phyloP scores from a whole-genome alignment of 2,329 filamentous ascomycete species.

The Torrubiella hemipterigena region DNA sequence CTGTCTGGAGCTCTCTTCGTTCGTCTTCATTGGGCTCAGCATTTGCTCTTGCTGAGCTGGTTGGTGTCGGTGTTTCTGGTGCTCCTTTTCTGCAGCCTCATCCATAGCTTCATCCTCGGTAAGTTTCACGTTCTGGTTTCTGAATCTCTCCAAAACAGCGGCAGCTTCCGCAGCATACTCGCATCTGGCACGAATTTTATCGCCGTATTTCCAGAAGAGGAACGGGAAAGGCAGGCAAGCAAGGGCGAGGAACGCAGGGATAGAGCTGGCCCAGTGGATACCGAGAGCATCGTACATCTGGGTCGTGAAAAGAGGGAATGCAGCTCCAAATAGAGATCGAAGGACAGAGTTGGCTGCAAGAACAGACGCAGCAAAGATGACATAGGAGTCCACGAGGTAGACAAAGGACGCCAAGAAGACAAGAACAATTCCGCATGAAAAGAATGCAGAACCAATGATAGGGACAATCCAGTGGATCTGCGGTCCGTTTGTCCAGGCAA shows the following conservation, averaged over 20 bases:
- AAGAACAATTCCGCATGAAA: conserved; percentile 46
- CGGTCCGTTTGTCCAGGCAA: conserved; percentile 50
- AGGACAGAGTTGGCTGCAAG: conserved; percentile 62
- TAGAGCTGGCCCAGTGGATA: conserved; percentile 62
- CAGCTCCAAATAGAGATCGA: conserved; percentile 59
- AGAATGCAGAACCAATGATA: conserved; percentile 27
- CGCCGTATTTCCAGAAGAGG: conserved; percentile 63
- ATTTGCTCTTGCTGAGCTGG: too few relatives aligned
- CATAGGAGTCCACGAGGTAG: conserved; percentile 57
- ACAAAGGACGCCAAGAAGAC: conserved; percentile 56
- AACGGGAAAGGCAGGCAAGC: conserved; percentile 64
- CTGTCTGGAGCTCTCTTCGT: too few relatives aligned
- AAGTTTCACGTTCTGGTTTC: conserved; percentile 15
- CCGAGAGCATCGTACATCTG: conserved; percentile 47
- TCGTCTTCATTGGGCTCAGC: too few relatives aligned
- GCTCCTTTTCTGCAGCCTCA: not conserved
- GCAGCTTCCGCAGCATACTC: conserved; percentile 59
- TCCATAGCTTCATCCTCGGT: conserved; percentile 10
- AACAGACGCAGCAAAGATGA: conserved; percentile 65
- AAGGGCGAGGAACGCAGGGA: conserved; percentile 64
- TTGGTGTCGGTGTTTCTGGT: too few relatives aligned
- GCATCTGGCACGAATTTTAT: conserved; percentile 49
- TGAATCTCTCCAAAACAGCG: conserved; percentile 39
- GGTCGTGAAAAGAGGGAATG: conserved; percentile 61
- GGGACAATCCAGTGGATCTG: conserved; percentile 46